Evolutionary conservation across 1,139 yeast genomes (phyloP).

Genomic region (Entelexis paramagnoliae): DNA sequence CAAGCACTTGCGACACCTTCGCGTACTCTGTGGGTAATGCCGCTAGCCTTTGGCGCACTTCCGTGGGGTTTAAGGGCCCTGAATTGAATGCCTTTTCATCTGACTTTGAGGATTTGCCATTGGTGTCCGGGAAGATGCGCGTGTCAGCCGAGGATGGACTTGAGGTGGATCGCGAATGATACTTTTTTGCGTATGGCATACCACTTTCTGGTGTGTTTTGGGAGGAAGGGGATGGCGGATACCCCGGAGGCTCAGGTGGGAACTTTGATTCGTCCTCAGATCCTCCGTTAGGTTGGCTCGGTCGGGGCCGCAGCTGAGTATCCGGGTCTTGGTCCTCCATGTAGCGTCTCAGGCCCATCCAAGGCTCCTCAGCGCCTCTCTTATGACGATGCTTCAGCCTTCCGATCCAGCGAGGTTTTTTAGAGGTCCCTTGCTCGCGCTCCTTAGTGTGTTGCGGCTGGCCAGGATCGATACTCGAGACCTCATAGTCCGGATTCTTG

Average conservation of each 20-base stretch:
- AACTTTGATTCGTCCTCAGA: neutral
- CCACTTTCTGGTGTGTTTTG: neutral
- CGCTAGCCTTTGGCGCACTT: conserved; percentile 7
- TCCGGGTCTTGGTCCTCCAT: conserved; percentile 2
- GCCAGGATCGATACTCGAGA: conserved; percentile 24
- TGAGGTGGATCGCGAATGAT: neutral
- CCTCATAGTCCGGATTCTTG: conserved; percentile 52
- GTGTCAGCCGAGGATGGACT: neutral
- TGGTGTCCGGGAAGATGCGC: neutral
- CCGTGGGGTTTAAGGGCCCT: neutral
- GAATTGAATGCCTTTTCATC: neutral
- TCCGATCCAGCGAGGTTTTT: conserved; percentile 35
- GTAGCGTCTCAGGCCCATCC: conserved; percentile 40
- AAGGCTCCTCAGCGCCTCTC: conserved; percentile 23
- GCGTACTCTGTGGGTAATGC: conserved; percentile 59
- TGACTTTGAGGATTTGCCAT: neutral
- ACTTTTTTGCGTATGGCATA: neutral
- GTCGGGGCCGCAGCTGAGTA: neutral
- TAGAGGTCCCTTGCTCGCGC: conserved; percentile 19
- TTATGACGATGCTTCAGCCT: conserved; percentile 24
- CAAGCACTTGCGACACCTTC: conserved; percentile 62
- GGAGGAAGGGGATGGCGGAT: neutral
- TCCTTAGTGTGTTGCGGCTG: neutral
- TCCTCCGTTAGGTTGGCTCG: neutral
- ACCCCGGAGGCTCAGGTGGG: neutral